Conservation (phyloP, 2,329 filamentous ascomycete species). For the Ophiocordyceps sinensis region DNA sequence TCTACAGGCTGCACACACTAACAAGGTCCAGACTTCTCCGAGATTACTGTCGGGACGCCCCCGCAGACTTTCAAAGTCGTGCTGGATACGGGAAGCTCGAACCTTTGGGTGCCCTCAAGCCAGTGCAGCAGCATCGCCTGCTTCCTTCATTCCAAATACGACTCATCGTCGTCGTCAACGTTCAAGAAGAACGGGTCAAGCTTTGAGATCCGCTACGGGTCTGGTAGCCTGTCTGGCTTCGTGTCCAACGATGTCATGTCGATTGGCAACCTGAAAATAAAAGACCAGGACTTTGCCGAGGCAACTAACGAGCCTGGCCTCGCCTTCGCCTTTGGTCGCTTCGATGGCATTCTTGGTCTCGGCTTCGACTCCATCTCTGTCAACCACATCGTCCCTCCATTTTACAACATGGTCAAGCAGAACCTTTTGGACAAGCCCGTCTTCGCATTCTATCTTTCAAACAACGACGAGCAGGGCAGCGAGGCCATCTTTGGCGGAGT, state of each 20-base stretch:
- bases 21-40: constrained; percentile 66
- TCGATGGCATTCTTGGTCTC: constrained; percentile 91
- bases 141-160: constrained; percentile 95
- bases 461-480: constrained; percentile 52
- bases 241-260: constrained; percentile 76
- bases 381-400: constrained; percentile 84
- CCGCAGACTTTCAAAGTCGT: constrained; percentile 97
- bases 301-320: constrained; percentile 90
- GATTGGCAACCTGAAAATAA: constrained; percentile 80
- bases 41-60: constrained; percentile 84
- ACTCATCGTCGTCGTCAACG: constrained; percentile 74
- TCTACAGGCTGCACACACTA: neutral
- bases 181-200: constrained; percentile 88
- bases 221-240: constrained; percentile 83
- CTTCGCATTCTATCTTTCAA: constrained; percentile 91
- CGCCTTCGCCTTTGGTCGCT: constrained; percentile 93
- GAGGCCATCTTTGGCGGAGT: constrained; percentile 85
- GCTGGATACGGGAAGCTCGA: constrained; percentile 95
- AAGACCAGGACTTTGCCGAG: constrained; percentile 90
- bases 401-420: constrained; percentile 92
- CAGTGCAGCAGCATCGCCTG: constrained; percentile 92
- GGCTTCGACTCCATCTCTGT: constrained; percentile 96
- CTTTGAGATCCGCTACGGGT: constrained; percentile 93
- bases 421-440: constrained; percentile 79
- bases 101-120: constrained; percentile 91